Base-by-base conservation (phyloP, 768 basidiomycete species). In the Lentinula edodes region DNA sequence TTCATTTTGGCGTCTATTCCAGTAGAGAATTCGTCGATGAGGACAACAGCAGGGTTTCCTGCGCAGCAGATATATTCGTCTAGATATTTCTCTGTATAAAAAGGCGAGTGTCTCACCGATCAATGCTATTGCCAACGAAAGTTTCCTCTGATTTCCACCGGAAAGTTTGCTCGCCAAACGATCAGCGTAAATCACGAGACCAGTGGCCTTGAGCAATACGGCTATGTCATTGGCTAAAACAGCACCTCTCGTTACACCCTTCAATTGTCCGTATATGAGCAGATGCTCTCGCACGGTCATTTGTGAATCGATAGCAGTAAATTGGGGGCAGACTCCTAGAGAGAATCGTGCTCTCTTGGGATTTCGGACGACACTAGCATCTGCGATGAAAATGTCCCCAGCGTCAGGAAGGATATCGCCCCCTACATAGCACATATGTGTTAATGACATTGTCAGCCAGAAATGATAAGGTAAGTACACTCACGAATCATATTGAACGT, bases 1-100 rank as follows among this genome's bases (percentile, higher is more conserved):
- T 91, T 92, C 79, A 87, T 91, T 71, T 86, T 90, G 6, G 90
- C 87, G 68, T 91, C 91, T 52, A 92, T 84, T 5, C 91, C 91
- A 2, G 89, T 90, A 6, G 88, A 90, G 70, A 90, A 92, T 68
- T 92, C 90, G 63, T 93, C 91, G 51, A 93, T 91, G 20, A 92
- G 79, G 2, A 92, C 75, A 3, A 91, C 90, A 3, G 88, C 75
- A 4, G 90, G 88, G 65, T 91, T 91, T 5, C 89, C 89, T 86
- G 56, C 2, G 15, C 15, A 23, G 20, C 10, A 8, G 10, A 23
- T 36, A 39, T 10, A 12, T 34, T 15, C 12, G 32, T 18, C 16
- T 41, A 15, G 16, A 9, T 28, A 9, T 28, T 15, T 4, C 9
- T 42, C 28, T 6, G 28, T 36, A 23, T 15, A 46, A 34, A 53